These are phyloP conservation scores for Mucor racemosus DNA, from an alignment of 371 early-diverging fungal species.

Conservation along the genomic window DNA sequence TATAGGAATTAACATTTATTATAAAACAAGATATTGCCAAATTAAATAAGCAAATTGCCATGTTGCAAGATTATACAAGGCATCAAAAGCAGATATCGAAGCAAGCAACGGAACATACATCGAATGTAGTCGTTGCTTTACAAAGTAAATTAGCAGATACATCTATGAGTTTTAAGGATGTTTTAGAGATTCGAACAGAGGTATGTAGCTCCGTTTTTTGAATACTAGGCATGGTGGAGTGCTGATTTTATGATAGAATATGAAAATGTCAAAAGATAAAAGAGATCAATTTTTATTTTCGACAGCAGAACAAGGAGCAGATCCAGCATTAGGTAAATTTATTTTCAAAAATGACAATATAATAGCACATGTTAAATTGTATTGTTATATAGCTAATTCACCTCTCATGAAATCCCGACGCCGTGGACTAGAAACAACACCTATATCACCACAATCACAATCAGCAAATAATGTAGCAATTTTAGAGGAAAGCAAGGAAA, in stretches of 20 bases:
- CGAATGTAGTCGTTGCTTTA: conserved; percentile 89
- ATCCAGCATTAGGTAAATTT: conserved; percentile 37
- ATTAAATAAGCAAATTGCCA: conserved; percentile 88
- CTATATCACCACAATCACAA: conserved; percentile 29
- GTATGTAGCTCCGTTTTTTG: neutral
- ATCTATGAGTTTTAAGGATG: conserved; percentile 89
- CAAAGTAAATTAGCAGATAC: conserved; percentile 92
- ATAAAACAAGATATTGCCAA: conserved; percentile 96
- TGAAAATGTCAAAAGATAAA: conserved; percentile 76
- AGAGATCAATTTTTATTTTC: conserved; percentile 64
- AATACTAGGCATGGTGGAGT: neutral
- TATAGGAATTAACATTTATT: conserved; percentile 87
- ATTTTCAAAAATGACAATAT: neutral
- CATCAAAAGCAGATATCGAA: conserved; percentile 58
- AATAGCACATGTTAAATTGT: neutral
- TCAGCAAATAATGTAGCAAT: conserved; percentile 6
- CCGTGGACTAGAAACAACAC: conserved; percentile 27
- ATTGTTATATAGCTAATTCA: conserved; percentile 50
- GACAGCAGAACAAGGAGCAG: conserved; percentile 39
- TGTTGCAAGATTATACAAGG: conserved; percentile 71
- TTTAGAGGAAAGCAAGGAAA: neutral
- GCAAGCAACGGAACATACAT: conserved; percentile 90
- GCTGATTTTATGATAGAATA: conserved; percentile 51
- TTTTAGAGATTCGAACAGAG: conserved; percentile 86
- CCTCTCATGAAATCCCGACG: conserved; percentile 62